These are phyloP conservation scores for Rhizoclosmatium sp. DNA, from an alignment of 192 early-diverging fungal genomes.

Conservation along the genomic window DNA sequence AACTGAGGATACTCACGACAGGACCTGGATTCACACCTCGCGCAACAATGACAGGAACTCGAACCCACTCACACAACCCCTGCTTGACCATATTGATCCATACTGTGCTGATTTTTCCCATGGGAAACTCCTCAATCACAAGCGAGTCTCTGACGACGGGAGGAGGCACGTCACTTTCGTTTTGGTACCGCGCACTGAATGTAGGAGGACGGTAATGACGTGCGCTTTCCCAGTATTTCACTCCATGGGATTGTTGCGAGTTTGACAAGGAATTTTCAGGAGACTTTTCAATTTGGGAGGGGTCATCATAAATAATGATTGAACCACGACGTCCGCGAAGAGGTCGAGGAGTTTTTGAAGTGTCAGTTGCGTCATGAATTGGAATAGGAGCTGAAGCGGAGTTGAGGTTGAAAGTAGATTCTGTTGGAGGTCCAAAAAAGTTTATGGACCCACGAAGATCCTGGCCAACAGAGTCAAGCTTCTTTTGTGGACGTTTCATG, in stretches of 20 bases:
- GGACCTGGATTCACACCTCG: conserved; percentile 67
- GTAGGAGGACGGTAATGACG: conserved; percentile 64
- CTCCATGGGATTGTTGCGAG: conserved; percentile 9
- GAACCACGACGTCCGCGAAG: conserved; percentile 61
- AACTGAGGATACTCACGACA: conserved; percentile 26
- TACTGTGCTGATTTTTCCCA: conserved; percentile 63
- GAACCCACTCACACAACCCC: conserved; percentile 67
- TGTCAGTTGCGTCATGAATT: conserved; percentile 11
- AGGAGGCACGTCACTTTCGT: conserved; percentile 70
- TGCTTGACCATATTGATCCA: conserved; percentile 80
- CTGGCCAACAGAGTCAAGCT: background rate
- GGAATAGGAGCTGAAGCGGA: background rate
- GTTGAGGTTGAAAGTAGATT: conserved; percentile 32
- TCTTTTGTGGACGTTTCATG: conserved; percentile 30
- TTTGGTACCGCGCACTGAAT: conserved; percentile 53
- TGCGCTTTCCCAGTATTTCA: conserved; percentile 57
- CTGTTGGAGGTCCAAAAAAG: conserved; percentile 21
- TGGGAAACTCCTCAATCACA: conserved; percentile 68
- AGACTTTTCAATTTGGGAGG: background rate
- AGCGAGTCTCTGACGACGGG: conserved; percentile 65
- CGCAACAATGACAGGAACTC: conserved; percentile 81
- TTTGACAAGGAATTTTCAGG: conserved; percentile 4
- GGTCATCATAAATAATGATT: conserved; percentile 72
- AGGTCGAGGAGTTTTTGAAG: conserved; percentile 19
- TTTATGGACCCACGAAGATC: conserved; percentile 2